Base-by-base conservation (phyloP, 2,329 filamentous ascomycete genomes). In the Aureobasidium sp. region DNA sequence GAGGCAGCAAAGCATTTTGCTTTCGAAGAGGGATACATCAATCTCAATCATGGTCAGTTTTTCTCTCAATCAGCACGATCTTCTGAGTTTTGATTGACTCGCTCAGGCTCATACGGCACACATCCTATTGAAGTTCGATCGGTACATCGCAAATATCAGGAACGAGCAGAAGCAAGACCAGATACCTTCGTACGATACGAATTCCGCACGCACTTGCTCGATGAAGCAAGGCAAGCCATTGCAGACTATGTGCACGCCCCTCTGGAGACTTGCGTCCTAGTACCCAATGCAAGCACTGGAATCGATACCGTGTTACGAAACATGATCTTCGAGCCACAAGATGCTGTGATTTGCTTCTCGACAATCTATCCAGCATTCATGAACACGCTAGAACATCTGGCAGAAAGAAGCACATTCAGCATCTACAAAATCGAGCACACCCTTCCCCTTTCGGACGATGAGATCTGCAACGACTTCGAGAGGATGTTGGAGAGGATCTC, bases 231-330 rank as follows among this genome's bases (percentile, higher is more conserved):
- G 10, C 74, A 72, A 35, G 85, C 85, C 2, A 75, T 92, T 3
- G 87, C 89, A 0, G 70, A 76, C 27, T 69, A 90, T 19, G 75
- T 96, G 62, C 82, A 88, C 62, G 86, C 82, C 0, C 84, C 86
- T 0, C 69, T 77, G 0, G 79, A 86, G 11, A 84, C 85, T 9
- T 77, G 89, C 40, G 90, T 95, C 0, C 86, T 95, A 64, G 84
- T 95, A 0, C 77, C 82, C 61, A 96, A 96, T 71, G 90, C 91
- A 15, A 95, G 90, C 0, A 86, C 82, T 0, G 89, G 84, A 23
- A 74, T 91, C 53, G 93, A 94, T 74, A 89, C 85, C 0, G 83
- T 95, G 4, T 80, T 96, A n/a, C 84, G 87, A 43, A 92, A 88
- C 70, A 73, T 96, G 2, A 68, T 71, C 1, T 95, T 86, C 79